A percentile compares a stretch with the other conserved stretches of the same genome.
phyloP scores from a whole-genome alignment of 208 protist genomes.

The Angomonas ambiguus region DNA sequence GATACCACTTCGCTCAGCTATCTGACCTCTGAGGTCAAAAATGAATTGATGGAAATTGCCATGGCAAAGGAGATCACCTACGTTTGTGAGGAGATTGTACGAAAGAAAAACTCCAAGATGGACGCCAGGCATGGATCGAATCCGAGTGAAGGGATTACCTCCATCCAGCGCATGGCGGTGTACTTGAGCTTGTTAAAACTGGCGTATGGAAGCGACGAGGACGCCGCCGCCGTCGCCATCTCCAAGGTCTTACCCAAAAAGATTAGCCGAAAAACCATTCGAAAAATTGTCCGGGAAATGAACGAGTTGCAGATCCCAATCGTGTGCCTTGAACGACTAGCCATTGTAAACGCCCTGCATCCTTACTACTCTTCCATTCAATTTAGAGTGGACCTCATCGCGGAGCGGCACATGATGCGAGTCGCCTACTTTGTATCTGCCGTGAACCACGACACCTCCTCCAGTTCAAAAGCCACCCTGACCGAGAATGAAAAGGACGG shows the following conservation, averaged over 20 bases:
- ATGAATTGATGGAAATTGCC: neutral
- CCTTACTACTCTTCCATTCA: neutral
- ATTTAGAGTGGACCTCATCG: neutral
- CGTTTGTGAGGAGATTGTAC: neutral
- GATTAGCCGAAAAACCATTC: neutral
- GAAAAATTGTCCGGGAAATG: neutral
- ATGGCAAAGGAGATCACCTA: neutral
- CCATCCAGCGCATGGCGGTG: neutral
- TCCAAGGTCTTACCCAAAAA: neutral
- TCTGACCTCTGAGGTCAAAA: neutral
- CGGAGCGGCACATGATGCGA: conserved; percentile 9
- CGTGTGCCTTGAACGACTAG: neutral
- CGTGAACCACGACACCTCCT: too few species aligned
- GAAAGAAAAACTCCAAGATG: neutral
- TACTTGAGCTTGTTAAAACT: conserved; percentile 2
- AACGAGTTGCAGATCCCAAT: neutral
- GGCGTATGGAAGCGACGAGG: neutral
- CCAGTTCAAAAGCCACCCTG: too few species aligned
- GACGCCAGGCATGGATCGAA: neutral
- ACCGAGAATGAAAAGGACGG: too few species aligned
- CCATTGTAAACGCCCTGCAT: neutral
- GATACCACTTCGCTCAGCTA: neutral
- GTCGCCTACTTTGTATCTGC: neutral
- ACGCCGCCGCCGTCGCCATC: neutral
- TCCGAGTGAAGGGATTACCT: neutral